These are phyloP conservation scores for Podila minutissima DNA, from an alignment of 192 early-diverging fungal species.

Conservation along the genomic window DNA sequence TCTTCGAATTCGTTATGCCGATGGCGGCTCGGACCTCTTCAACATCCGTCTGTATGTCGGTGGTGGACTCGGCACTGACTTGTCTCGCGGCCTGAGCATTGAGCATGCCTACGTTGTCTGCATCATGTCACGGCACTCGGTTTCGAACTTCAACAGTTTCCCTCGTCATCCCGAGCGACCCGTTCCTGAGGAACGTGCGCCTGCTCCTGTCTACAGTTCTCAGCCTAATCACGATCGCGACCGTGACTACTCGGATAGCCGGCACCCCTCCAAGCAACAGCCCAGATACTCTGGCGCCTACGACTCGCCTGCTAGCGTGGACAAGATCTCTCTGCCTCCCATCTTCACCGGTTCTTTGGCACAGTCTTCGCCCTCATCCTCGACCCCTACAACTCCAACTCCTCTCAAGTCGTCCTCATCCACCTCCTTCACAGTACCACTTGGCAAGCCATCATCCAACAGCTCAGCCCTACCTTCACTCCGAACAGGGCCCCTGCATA, in stretches of 20 bases:
- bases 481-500: constrained; percentile 40
- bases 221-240: neutral
- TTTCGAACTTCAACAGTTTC: constrained; percentile 10
- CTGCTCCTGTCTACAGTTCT: constrained; percentile 1
- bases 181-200: constrained; percentile 22
- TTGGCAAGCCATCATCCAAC: constrained; percentile 24
- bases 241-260: neutral
- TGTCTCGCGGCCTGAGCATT: constrained; percentile 51
- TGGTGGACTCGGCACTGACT: constrained; percentile 66
- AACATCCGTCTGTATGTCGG: constrained; percentile 63
- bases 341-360: constrained; percentile 19
- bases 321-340: constrained; percentile 35
- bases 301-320: neutral
- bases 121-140: constrained; percentile 38
- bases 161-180: constrained; percentile 16
- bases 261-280: neutral
- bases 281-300: neutral
- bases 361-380: constrained; percentile 22
- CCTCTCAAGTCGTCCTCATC: constrained; percentile 7
- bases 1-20: constrained; percentile 54
- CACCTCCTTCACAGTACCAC: constrained; percentile 22
- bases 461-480: constrained; percentile 32
- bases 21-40: constrained; percentile 57
- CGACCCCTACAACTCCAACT: neutral
- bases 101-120: constrained; percentile 64